Percentiles rank a stretch among this genome's conserved stretches.
Conservation (phyloP, 2,329 filamentous ascomycete species). For the Pestalotiopsis fici region DNA sequence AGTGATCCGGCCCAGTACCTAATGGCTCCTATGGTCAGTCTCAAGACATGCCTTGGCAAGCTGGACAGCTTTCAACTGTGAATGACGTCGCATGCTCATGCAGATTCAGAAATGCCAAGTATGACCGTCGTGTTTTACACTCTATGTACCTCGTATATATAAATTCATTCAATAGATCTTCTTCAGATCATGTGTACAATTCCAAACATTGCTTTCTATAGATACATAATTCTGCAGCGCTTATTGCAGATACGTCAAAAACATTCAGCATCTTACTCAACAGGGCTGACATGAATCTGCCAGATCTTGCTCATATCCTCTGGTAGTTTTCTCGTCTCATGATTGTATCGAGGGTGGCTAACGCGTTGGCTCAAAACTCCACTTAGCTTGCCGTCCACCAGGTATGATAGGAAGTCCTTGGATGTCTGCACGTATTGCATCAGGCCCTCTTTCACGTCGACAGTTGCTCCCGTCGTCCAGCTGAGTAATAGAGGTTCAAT, state of each 20-base stretch:
- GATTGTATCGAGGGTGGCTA: constrained; percentile 41
- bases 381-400: constrained; percentile 39
- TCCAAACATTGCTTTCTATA: neutral
- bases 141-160: neutral
- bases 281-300: constrained; percentile 29
- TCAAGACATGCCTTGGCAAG: too few species aligned
- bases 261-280: neutral
- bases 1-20: too few species aligned
- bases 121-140: neutral
- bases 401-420: constrained; percentile 56
- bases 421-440: constrained; percentile 62
- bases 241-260: neutral
- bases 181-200: neutral
- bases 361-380: constrained; percentile 52
- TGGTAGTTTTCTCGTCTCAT: constrained; percentile 29
- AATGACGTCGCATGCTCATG: neutral
- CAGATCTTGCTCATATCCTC: constrained; percentile 40
- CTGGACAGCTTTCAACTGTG: neutral
- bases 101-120: neutral
- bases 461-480: constrained; percentile 61
- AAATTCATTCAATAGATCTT: neutral
- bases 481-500: constrained; percentile 62
- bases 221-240: neutral
- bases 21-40: too few species aligned
- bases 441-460: constrained; percentile 58